Conservation (phyloP, 495 filamentous ascomycete species). For the Xylaria flabelliformis region DNA sequence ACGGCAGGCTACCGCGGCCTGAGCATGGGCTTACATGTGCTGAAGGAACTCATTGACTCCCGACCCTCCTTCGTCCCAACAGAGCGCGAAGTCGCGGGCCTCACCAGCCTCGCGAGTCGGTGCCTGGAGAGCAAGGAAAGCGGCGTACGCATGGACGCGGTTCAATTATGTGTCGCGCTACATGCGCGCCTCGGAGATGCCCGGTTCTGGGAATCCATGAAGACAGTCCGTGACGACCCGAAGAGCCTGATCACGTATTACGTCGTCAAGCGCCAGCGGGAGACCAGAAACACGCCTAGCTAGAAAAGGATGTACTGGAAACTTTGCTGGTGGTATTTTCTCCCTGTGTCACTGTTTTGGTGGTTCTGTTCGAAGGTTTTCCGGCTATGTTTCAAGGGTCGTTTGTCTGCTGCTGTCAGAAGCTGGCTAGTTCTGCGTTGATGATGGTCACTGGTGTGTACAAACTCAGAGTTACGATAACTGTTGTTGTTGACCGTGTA, state of each 20-base stretch:
- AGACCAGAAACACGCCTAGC: constrained; percentile 33
- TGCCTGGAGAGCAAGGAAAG: constrained; percentile 75
- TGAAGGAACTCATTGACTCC: constrained; percentile 58
- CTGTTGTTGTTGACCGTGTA: not conserved
- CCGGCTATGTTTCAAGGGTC: not conserved
- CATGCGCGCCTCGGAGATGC: constrained; percentile 70
- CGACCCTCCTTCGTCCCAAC: constrained; percentile 48
- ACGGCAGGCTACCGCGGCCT: constrained; percentile 48
- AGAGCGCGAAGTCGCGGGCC: constrained; percentile 50
- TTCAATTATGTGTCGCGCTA: constrained; percentile 76
- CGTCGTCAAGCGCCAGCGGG: constrained; percentile 69
- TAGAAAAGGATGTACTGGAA: constrained; percentile 23
- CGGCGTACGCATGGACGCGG: constrained; percentile 79
- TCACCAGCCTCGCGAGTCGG: constrained; percentile 62
- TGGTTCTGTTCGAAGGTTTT: constrained; percentile 7
- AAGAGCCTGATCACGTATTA: constrained; percentile 85
- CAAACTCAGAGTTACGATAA: not conserved
- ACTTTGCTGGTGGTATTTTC: constrained; percentile 21
- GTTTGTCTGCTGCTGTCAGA: not conserved
- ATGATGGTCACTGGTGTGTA: not conserved
- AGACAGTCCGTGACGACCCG: constrained; percentile 66
- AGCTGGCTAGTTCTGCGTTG: not conserved
- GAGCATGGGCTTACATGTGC: constrained; percentile 67
- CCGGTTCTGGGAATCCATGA: constrained; percentile 69
- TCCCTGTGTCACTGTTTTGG: constrained; percentile 15